Base-by-base conservation (phyloP, 2,329 filamentous ascomycete genomes). In the Ampelomyces quisqualis region DNA sequence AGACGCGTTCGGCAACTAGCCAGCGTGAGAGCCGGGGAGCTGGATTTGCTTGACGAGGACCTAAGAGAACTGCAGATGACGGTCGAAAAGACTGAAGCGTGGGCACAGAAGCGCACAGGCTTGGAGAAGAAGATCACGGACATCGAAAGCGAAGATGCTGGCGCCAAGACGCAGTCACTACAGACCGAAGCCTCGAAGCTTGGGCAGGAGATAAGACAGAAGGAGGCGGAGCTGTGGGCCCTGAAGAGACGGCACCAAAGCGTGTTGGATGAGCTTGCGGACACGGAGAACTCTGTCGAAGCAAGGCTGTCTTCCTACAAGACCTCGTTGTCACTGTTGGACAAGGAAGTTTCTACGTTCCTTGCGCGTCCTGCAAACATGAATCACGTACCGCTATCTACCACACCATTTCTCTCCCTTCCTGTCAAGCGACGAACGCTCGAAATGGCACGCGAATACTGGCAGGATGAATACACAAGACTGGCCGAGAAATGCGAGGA, bases 241-340 rank as follows among this genome's bases (percentile, higher is more conserved):
- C 73, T 89, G 68, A 80, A 80, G 53, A 77, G 74, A 32, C 73
- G 78, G 19, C 80, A 82, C 51, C 71, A 76, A n/a, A 77, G 75
- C 59, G 65, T 90, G 0, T 69, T 78, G 46, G 75, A 75, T 2
- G 76, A 80, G 55, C 79, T 88, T 31, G 74, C 78, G 5, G 80
- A 84, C 40, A 75, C 81, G 1, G 76, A 77, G 48, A 89, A 84
- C 52, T 76, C 77, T 38, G 73, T 84, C 24, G 85, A 89, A 60
- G 82, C 85, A 2, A 81, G 81, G n/a, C 64, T 89, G 10, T 86
- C 84, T 40, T 84, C 84, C 0, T 90, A 88, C 62, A 79, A 77
- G 14, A 79, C 82, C 1, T 84, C 84, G 3, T 68, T 88, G 23
- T 78, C 73, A 40, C 78, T 87, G 38, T 76, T 87, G 5, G 84